These are phyloP conservation scores for Trichoderma asperelloides DNA, from an alignment of 495 filamentous ascomycete genomes.

Conservation along the genomic window DNA sequence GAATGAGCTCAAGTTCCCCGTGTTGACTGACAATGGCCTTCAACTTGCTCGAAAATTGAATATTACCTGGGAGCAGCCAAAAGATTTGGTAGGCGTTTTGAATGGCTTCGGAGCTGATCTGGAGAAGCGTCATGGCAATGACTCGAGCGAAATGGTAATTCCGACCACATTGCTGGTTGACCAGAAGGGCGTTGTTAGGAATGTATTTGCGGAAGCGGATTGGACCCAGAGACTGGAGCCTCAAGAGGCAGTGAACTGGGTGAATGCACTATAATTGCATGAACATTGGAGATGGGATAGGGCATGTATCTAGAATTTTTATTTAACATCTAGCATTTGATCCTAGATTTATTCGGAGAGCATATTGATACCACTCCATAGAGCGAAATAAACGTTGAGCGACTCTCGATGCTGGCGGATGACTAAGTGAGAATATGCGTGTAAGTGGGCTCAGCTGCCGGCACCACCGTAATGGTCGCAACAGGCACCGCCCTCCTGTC, in stretches of 20 bases:
- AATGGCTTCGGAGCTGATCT: constrained; percentile 22
- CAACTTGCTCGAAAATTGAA: constrained; percentile 25
- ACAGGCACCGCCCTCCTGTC: background rate
- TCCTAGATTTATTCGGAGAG: background rate
- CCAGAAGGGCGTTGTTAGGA: constrained; percentile 23
- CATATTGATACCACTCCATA: background rate
- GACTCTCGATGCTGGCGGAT: background rate
- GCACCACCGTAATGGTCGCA: background rate
- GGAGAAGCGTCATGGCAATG: constrained; percentile 22
- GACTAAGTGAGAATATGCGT: background rate
- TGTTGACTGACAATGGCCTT: constrained; percentile 31
- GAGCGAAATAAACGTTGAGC: background rate
- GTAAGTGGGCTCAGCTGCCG: background rate
- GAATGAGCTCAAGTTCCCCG: constrained; percentile 26
- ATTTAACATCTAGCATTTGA: background rate
- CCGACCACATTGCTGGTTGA: constrained; percentile 28
- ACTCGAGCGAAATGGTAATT: constrained; percentile 23
- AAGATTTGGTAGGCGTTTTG: constrained; percentile 14
- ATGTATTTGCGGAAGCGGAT: constrained; percentile 25
- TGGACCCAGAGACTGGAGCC: constrained; percentile 27
- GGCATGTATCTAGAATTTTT: background rate
- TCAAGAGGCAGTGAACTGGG: constrained; percentile 23
- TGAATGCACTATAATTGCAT: constrained; percentile 15
- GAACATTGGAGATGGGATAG: background rate
- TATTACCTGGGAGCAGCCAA: constrained; percentile 21